A percentile compares a stretch with the other conserved stretches of the same genome.
These are phyloP conservation scores for Tagetes erecta DNA, from an alignment of 129 eudicot species.

Conservation along the genomic window DNA sequence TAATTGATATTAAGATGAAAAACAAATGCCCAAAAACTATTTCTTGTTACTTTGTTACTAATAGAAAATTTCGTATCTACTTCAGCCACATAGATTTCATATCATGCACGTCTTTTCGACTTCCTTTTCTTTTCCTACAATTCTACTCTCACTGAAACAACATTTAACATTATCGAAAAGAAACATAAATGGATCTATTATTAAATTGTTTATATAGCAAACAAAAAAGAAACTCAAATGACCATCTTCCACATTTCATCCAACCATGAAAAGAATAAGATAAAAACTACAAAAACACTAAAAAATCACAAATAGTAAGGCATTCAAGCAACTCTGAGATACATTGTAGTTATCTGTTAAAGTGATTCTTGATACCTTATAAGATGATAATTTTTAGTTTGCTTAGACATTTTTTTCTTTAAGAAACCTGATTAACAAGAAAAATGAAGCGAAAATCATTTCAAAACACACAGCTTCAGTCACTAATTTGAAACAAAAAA, in stretches of 20 bases:
- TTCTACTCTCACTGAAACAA: constrained; percentile 10
- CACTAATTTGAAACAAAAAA: background rate
- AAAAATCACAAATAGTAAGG: background rate
- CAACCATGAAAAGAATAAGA: background rate
- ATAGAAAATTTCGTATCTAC: background rate
- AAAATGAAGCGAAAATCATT: background rate
- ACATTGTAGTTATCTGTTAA: background rate
- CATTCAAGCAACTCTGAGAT: constrained; percentile 13
- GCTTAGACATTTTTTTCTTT: too few species aligned
- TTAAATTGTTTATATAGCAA: background rate
- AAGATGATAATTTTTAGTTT: background rate
- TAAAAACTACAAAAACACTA: background rate
- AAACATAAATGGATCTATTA: constrained; percentile 3
- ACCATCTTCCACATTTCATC: background rate
- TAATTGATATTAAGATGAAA: background rate
- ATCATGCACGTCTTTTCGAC: background rate
- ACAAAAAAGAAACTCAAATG: constrained; percentile 1
- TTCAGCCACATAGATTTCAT: background rate
- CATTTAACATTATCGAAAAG: background rate
- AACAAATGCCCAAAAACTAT: background rate
- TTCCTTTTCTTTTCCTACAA: constrained; percentile 20
- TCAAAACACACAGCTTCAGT: background rate
- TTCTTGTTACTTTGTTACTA: background rate
- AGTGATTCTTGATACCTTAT: background rate
- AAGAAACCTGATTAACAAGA: constrained; percentile 3